These are phyloP conservation scores for Clitopilus hobsonii DNA, from an alignment of 768 basidiomycete genomes.

Conservation along the genomic window DNA sequence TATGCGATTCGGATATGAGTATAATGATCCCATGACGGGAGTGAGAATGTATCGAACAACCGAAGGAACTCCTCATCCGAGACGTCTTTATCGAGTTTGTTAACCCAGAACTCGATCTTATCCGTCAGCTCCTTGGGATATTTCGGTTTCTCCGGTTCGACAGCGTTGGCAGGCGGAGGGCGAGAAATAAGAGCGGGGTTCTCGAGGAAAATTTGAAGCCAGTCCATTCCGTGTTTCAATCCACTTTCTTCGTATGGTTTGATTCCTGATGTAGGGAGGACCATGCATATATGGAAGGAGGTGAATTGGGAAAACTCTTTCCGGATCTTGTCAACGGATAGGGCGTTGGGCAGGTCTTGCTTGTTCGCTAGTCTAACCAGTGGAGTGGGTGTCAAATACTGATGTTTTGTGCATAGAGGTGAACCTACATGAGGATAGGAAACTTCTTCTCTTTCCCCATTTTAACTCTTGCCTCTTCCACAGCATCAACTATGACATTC, in stretches of 20 bases:
- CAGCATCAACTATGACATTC: constrained; percentile 22
- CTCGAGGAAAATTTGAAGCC: constrained; percentile 28
- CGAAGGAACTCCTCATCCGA: constrained; percentile 26
- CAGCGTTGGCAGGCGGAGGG: background rate
- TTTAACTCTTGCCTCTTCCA: constrained; percentile 8
- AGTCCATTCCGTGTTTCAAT: constrained; percentile 34
- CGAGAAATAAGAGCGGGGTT: constrained; percentile 12
- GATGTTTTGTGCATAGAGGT: background rate
- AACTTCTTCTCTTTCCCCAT: constrained; percentile 4
- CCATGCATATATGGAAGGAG: constrained; percentile 24
- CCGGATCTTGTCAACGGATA: constrained; percentile 43
- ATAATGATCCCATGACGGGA: constrained; percentile 46
- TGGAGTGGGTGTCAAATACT: background rate
- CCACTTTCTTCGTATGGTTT: constrained; percentile 17
- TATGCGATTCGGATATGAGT: constrained; percentile 41
- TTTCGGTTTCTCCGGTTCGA: constrained; percentile 9
- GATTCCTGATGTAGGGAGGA: constrained; percentile 22
- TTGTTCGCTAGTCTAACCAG: constrained; percentile 48
- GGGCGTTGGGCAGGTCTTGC: constrained; percentile 50
- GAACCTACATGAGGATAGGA: constrained; percentile 30
- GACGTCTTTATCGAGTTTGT: constrained; percentile 22
- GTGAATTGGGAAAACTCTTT: constrained; percentile 19
- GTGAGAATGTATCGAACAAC: constrained; percentile 24
- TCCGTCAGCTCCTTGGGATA: constrained; percentile 19
- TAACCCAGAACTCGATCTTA: constrained; percentile 33